Percentiles rank a stretch among this genome's conserved stretches.
phyloP scores from a whole-genome alignment of 2,329 filamentous ascomycete genomes.

The Tolypocladium tropicale region DNA sequence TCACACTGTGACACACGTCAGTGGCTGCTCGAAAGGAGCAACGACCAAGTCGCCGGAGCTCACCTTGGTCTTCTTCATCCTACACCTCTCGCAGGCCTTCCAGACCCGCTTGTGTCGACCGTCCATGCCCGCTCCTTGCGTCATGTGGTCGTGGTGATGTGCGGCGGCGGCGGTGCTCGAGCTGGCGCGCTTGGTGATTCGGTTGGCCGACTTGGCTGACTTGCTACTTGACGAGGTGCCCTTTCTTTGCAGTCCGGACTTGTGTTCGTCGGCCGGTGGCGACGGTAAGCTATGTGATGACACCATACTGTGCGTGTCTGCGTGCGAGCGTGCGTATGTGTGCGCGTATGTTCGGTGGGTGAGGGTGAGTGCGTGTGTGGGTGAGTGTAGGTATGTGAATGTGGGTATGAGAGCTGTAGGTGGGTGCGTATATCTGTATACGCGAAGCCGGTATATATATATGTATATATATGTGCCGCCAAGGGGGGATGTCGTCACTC shows the following conservation, averaged over 20 bases:
- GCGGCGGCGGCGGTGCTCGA: slow-evolving; percentile 21
- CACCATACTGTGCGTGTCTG: slow-evolving; percentile 26
- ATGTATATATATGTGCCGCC: neutral
- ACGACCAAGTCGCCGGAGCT: neutral
- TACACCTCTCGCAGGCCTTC: slow-evolving; percentile 57
- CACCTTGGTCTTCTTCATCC: slow-evolving; percentile 63
- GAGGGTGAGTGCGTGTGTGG: neutral
- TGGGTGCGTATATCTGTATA: neutral
- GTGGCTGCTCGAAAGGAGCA: neutral
- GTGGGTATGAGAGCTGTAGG: neutral
- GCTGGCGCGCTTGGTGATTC: slow-evolving; percentile 39
- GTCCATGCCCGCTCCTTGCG: slow-evolving; percentile 30
- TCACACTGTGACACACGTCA: slow-evolving; percentile 37
- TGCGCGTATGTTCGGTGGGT: no score
- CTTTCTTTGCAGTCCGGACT: slow-evolving; percentile 25
- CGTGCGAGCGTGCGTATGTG: neutral
- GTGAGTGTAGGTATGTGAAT: neutral
- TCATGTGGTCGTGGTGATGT: slow-evolving; percentile 26
- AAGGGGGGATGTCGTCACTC: neutral
- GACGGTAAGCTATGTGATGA: slow-evolving; percentile 38
- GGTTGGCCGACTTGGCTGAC: slow-evolving; percentile 38
- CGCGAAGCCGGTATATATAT: neutral
- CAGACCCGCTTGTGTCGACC: slow-evolving; percentile 54
- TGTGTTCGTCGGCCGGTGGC: slow-evolving; percentile 39
- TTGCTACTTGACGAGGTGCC: slow-evolving; percentile 15